Base-by-base conservation (phyloP, 2,329 filamentous ascomycete species). In the Capronia americana region DNA sequence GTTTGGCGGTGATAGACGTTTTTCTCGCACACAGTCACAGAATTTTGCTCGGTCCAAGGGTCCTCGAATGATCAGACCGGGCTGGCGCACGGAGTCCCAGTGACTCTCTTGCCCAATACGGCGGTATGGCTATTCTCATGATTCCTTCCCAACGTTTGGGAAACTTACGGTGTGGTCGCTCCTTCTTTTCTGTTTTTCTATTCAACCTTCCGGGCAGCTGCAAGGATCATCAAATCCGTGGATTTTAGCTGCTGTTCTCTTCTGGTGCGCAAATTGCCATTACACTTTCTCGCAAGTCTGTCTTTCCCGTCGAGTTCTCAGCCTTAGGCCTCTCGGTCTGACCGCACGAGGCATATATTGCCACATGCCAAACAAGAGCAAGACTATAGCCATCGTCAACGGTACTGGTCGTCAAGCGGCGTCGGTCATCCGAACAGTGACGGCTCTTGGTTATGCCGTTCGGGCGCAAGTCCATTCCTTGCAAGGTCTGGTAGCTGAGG, bases 401-500 rank as follows among this genome's bases (percentile, higher is more conserved):
- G 92, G 92, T 77, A 94, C 92, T 77, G 95, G 95, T 75, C 91
- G 95, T 74, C 95, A 99, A 84, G 93, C 94, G 71, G 94, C 94
- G 65, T 97, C 93, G 66, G 88, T 99, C 75, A 95, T 97, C 74
- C 91, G 95, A 72, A 93, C 97, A 76, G 94, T 94, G 65, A 92
- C 92, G 53, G 95, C 95, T 67, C 90, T 98, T 63, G 95, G 95
- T 71, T 98, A 95, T 83, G 88, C 90, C 77, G 94, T 99, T 64
- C 91, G 92, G 75, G 95, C 93, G 32, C 95, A 98, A 81, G 85
- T 98, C 78, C 88, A 93, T 75, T 94, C 92, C 74, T 86, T 91
- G 69, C 91, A 95, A 75, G 92, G 92, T 63, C 87, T 97, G 57
- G 92, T 98, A 64, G 93, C 93, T 46, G 88, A 91, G 66, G 95